Evolutionary conservation across 2,329 filamentous ascomycete species (phyloP).

Genomic region (Eutypella sp.): DNA sequence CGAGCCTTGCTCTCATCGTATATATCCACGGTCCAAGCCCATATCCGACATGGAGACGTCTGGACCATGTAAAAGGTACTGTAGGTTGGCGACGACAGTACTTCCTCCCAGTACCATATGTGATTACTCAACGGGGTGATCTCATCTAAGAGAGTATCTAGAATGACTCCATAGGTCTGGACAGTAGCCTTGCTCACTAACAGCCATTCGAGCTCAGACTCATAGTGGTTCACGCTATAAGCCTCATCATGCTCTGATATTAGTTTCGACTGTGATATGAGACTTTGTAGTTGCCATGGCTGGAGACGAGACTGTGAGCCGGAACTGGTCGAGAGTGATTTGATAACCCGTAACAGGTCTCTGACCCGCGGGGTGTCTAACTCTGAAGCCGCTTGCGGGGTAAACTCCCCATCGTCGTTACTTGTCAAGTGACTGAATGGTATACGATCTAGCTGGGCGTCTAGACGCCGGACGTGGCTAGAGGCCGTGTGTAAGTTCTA

Average conservation of each 20-base stretch:
- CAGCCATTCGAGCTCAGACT: conserved; percentile 83
- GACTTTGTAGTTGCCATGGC: conserved; percentile 50
- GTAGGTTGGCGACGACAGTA: conserved; percentile 71
- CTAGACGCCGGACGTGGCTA: conserved; percentile 58
- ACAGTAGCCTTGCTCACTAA: conserved; percentile 85
- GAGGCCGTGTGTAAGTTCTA: conserved; percentile 10
- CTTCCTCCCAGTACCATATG: conserved; percentile 93
- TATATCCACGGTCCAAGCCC: conserved; percentile 65
- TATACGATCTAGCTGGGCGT: conserved; percentile 61
- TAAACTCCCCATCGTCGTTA: conserved; percentile 30
- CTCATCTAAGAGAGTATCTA: conserved; percentile 74
- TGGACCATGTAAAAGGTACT: conserved; percentile 82
- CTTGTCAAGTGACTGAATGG: conserved; percentile 42
- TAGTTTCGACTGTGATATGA: conserved; percentile 61
- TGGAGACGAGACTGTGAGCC: conserved; percentile 59
- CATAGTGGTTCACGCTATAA: conserved; percentile 44
- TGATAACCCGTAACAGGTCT: conserved; percentile 63
- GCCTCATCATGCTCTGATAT: conserved; percentile 30
- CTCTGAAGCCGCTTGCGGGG: conserved; percentile 31
- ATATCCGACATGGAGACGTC: conserved; percentile 72
- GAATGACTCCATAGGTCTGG: conserved; percentile 79
- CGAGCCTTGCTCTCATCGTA: conserved; percentile 55
- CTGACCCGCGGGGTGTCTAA: conserved; percentile 51
- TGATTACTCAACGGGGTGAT: conserved; percentile 81
- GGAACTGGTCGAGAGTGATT: conserved; percentile 65